phyloP scores from a whole-genome alignment of 352 stramenopile species.

The Globisporangium cylindrosporum region DNA sequence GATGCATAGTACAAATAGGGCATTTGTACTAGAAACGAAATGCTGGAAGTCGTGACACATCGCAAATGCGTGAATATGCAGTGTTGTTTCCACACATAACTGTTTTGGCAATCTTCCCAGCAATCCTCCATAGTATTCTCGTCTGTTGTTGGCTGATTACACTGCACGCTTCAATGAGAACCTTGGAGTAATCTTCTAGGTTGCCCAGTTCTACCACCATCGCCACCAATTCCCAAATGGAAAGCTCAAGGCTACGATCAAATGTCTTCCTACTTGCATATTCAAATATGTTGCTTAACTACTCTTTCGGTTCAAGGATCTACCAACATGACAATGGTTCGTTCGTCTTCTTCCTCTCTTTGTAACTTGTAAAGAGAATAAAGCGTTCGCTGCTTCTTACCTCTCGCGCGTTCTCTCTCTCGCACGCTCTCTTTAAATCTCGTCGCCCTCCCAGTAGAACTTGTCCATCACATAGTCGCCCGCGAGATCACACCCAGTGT shows the following conservation, averaged over 20 bases:
- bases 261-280: neutral
- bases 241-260: no score
- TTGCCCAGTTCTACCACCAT: neutral
- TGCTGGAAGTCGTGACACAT: no score
- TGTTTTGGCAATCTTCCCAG: no score
- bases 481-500: conserved; percentile 59
- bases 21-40: no score
- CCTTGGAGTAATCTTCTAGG: neutral
- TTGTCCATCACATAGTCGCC: conserved; percentile 80
- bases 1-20: no score
- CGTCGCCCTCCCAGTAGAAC: conserved; percentile 62
- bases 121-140: neutral
- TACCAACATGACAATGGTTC: neutral
- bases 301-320: neutral
- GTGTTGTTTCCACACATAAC: no score
- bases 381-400: neutral
- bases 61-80: no score
- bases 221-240: neutral
- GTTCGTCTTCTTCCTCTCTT: neutral
- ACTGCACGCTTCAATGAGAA: neutral
- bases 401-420: neutral
- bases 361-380: neutral
- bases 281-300: neutral
- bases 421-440: conserved; percentile 10
- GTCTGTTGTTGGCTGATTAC: neutral